phyloP scores from a whole-genome alignment of 345 rosid genomes.

The Triadica sebifera region DNA sequence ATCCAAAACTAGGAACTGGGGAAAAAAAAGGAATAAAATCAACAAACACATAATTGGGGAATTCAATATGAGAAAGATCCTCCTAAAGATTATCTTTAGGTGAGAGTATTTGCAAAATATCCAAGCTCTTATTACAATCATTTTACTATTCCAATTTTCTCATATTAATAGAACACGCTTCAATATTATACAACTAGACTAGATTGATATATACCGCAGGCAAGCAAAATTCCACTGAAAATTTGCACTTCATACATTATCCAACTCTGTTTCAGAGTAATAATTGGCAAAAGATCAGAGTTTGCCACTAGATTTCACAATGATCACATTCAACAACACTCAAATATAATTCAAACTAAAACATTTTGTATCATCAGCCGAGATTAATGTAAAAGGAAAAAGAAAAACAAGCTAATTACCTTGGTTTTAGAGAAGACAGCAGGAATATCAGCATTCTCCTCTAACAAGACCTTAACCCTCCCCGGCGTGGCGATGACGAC shows the following conservation, averaged over 20 bases:
- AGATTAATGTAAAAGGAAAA: background rate
- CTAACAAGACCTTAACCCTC: conserved; percentile 74
- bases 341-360: background rate
- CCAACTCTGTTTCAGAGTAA: background rate
- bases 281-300: background rate
- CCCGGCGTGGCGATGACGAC: conserved; percentile 90
- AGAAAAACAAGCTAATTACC: conserved; percentile 34
- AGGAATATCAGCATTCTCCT: conserved; percentile 75
- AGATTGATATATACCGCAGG: too few species aligned
- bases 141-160: too few species aligned
- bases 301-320: background rate
- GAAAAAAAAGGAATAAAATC: conserved; percentile 12
- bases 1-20: conserved; percentile 81
- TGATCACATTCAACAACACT: background rate
- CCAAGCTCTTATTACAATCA: too few species aligned
- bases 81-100: too few species aligned
- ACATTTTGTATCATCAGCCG: background rate
- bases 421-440: conserved; percentile 73
- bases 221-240: too few species aligned
- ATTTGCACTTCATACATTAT: too few species aligned
- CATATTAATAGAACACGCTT: too few species aligned
- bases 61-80: too few species aligned
- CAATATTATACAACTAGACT: too few species aligned
- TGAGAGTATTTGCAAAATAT: too few species aligned
- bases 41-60: background rate